These are phyloP conservation scores for Silene conica DNA, from an alignment of 148 eudicot genomes.

Conservation along the genomic window DNA sequence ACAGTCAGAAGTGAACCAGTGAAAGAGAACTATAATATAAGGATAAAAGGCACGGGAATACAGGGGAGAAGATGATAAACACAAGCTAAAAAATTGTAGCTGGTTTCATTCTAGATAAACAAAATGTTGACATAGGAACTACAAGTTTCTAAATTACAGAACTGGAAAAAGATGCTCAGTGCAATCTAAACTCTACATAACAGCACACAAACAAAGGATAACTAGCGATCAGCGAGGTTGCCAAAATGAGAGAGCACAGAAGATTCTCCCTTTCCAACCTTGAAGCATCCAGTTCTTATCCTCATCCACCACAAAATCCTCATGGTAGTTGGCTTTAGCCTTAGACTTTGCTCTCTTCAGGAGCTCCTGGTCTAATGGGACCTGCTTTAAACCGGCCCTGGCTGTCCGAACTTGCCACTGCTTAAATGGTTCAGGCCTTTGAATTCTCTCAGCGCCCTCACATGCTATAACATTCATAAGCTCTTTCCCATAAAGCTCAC, in stretches of 20 bases:
- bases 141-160: constrained; percentile 9
- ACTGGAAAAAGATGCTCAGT: constrained; percentile 3
- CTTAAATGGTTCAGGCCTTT: constrained; percentile 56
- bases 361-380: constrained; percentile 33
- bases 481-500: constrained; percentile 38
- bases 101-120: constrained; percentile 10
- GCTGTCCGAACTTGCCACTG: constrained; percentile 49
- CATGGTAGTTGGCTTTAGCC: constrained; percentile 45
- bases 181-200: constrained; percentile 11
- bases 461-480: constrained; percentile 49
- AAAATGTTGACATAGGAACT: constrained; percentile 6
- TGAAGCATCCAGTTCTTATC: constrained; percentile 51
- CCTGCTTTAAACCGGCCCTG: constrained; percentile 45
- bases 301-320: constrained; percentile 53
- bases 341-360: constrained; percentile 31
- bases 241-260: constrained; percentile 46
- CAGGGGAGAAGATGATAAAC: background rate
- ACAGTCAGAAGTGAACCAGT: background rate
- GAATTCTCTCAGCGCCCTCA: constrained; percentile 48
- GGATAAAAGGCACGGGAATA: background rate
- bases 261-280: constrained; percentile 65
- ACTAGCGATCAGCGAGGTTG: constrained; percentile 22
- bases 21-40: background rate
- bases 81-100: background rate
- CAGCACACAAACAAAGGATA: background rate